Evolutionary conservation across 2,329 filamentous ascomycete genomes (phyloP), one percentile per base, ranked within the genome.

Genomic region (Paracamarosporium sp.): DNA sequence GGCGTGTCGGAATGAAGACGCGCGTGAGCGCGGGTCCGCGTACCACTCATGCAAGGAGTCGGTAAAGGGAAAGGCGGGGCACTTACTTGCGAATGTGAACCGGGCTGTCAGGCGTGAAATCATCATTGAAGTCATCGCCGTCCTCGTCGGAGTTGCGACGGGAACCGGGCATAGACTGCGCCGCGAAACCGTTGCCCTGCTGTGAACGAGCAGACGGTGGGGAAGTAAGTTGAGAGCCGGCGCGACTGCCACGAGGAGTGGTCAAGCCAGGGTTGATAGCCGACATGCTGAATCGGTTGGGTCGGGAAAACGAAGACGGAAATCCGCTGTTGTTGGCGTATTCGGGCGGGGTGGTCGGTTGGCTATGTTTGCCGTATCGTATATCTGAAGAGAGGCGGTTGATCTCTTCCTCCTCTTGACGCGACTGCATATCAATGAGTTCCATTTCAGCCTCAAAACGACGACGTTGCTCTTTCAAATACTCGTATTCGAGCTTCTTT

Each of bases 331-430:
- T 86, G 50, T 96, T 92, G 67, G 88, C 89, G 76, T 95, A 94
- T 76, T 98, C 95, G 30, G 95, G 95, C 22, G 95, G 95, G 22
- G 95, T 99, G 1, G 95, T 97, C 15, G 95, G 95, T 79, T 98
- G 94, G 67, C 92, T 97, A 74, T 96, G 91, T 69, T 93, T 90
- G 53, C 91, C 91, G 59, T 87, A 72, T n/a, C 66, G 65, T 35
- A 96, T 84, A 66, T 95, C 91, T 67, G 92, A 89, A 70, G 93
- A 90, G 81, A 98, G 90, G 75, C 91, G 88, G 56, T 90, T 88
- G 69, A 96, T 88, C 73, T 97, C 93, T 67, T 90, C 86, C 73
- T 93, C 92, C 72, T 95, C 91, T 61, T 86, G 88, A 61, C 90
- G 88, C 76, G 94, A 91, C 75, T 95, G 90, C 67, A 93, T 85